phyloP scores from a whole-genome alignment of 495 filamentous ascomycete species.

The Tuber magnatum region DNA sequence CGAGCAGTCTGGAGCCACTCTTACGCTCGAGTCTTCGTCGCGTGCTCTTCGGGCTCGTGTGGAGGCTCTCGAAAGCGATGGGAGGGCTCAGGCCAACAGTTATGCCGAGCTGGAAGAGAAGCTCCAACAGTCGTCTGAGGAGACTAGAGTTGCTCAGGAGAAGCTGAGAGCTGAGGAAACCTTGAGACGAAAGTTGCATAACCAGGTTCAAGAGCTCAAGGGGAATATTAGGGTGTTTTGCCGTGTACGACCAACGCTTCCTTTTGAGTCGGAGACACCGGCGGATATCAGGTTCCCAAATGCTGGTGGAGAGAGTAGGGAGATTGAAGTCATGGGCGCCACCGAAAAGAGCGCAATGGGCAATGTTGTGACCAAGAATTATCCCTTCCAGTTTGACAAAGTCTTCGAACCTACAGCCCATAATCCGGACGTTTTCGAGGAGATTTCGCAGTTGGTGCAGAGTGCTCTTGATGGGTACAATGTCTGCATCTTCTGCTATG shows the following conservation, averaged over 20 bases:
- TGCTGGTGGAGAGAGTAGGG: conserved; percentile 64
- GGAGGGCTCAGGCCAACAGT: conserved; percentile 72
- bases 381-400: conserved; percentile 86
- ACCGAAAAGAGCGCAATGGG: conserved; percentile 81
- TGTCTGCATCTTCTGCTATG: conserved; percentile 98
- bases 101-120: conserved; percentile 68
- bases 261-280: conserved; percentile 48
- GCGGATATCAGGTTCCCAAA: conserved; percentile 74
- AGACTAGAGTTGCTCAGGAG: conserved; percentile 62
- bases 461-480: conserved; percentile 96
- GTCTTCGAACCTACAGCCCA: conserved; percentile 72
- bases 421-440: conserved; percentile 87
- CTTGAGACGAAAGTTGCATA: conserved; percentile 82
- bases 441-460: conserved; percentile 95
- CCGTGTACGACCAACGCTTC: conserved; percentile 76
- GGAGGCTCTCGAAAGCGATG: conserved; percentile 79
- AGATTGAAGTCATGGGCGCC: conserved; percentile 73
- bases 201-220: conserved; percentile 97
- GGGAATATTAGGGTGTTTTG: conserved; percentile 99
- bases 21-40: conserved; percentile 64
- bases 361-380: conserved; percentile 61
- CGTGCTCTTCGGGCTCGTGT: conserved; percentile 69
- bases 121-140: conserved; percentile 66
- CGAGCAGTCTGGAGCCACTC: conserved; percentile 55
- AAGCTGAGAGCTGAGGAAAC: conserved; percentile 90